These are phyloP conservation scores for Aureobasidium musti DNA, from an alignment of 2,329 filamentous ascomycete species.

Conservation along the genomic window DNA sequence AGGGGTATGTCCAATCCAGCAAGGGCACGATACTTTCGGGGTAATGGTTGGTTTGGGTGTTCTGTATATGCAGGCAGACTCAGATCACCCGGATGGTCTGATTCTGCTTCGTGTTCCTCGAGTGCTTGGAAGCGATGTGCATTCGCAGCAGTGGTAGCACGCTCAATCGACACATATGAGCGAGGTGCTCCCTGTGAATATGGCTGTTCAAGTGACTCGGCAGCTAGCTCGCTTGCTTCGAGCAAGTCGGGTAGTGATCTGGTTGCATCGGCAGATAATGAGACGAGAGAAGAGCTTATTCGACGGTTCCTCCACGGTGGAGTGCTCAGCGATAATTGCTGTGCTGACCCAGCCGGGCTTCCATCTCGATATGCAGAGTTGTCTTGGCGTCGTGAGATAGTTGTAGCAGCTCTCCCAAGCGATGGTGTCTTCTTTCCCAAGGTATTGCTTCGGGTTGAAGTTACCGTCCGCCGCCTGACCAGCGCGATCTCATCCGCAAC, in stretches of 20 bases:
- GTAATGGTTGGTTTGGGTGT: constrained; percentile 51
- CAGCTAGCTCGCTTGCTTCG: constrained; percentile 37
- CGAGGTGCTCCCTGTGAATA: constrained; percentile 41
- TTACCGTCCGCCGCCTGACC: constrained; percentile 42
- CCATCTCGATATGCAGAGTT: background rate
- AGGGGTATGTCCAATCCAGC: constrained; percentile 41
- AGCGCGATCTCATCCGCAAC: constrained; percentile 42
- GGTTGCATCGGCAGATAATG: constrained; percentile 31
- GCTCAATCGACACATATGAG: constrained; percentile 40
- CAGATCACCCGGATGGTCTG: constrained; percentile 71
- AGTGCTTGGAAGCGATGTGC: constrained; percentile 66
- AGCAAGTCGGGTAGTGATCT: constrained; percentile 40
- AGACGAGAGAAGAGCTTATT: constrained; percentile 25
- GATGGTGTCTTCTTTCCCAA: constrained; percentile 40
- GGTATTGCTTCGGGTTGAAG: constrained; percentile 39
- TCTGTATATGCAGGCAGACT: constrained; percentile 76
- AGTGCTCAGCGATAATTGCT: background rate
- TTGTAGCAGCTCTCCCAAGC: constrained; percentile 42
- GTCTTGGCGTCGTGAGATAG: constrained; percentile 31
- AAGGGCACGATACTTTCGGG: constrained; percentile 42
- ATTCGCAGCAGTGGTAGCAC: constrained; percentile 64
- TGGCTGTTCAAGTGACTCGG: constrained; percentile 40
- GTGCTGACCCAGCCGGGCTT: background rate
- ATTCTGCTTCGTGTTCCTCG: constrained; percentile 53
- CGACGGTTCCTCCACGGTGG: constrained; percentile 27